These are phyloP conservation scores for Arthroderma uncinatum DNA, from an alignment of 2,329 filamentous ascomycete species.

Conservation along the genomic window DNA sequence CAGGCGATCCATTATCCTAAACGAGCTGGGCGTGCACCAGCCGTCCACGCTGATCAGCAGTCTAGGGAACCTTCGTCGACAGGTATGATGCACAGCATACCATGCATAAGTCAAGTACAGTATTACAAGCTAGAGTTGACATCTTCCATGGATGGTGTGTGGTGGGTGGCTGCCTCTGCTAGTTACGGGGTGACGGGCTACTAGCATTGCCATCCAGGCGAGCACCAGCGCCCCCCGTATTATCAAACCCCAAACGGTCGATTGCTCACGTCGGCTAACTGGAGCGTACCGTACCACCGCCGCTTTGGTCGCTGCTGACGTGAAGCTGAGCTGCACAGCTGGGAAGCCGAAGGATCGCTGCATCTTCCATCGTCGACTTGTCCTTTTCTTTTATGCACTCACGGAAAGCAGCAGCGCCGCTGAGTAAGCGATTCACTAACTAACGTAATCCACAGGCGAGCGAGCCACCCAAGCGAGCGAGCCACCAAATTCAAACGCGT, in stretches of 20 bases:
- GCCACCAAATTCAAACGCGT: no score
- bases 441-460: no score
- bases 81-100: not conserved
- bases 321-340: not conserved
- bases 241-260: not conserved
- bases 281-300: not conserved
- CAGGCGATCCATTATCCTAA: not conserved
- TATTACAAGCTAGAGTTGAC: no score
- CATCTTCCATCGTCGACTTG: not conserved
- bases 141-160: no score
- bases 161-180: no score
- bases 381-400: not conserved
- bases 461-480: no score
- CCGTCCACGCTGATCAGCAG: not conserved
- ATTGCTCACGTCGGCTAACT: not conserved
- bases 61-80: not conserved
- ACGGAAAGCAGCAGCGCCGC: no score
- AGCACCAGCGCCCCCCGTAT: not conserved
- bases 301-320: not conserved
- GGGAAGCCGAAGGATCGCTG: not conserved
- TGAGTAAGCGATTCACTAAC: no score
- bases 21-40: not conserved
- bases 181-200: no score
- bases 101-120: not conserved
- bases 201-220: not conserved